phyloP scores from a whole-genome alignment of 192 early-diverging fungal genomes.

The Coemansia sp. region DNA sequence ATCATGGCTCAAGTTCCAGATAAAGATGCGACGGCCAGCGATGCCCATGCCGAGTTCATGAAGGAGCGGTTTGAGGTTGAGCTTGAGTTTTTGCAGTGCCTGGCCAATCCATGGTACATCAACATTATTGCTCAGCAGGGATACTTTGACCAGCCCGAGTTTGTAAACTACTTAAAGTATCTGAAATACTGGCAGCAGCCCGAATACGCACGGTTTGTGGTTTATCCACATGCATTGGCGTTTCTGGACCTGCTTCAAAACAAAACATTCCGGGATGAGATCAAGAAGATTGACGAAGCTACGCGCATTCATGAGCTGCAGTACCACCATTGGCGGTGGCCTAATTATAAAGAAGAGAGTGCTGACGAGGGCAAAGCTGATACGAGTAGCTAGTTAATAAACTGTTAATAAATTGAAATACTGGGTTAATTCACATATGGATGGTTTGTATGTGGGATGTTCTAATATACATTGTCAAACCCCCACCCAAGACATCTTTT shows the following conservation, averaged over 20 bases:
- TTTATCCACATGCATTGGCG: slow-evolving; percentile 85
- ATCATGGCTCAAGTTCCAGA: slow-evolving; percentile 15
- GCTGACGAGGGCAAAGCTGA: neutral
- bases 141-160: slow-evolving; percentile 80
- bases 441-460: no score
- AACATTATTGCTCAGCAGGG: slow-evolving; percentile 87
- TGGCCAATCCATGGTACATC: slow-evolving; percentile 93
- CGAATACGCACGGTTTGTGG: slow-evolving; percentile 87
- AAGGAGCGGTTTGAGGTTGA: slow-evolving; percentile 81
- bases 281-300: slow-evolving; percentile 70
- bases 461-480: no score
- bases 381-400: neutral
- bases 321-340: slow-evolving; percentile 48
- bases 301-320: slow-evolving; percentile 68
- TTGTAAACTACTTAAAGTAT: slow-evolving; percentile 89
- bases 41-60: slow-evolving; percentile 8
- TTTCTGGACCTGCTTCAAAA: slow-evolving; percentile 87
- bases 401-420: no score
- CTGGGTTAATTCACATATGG: no score
- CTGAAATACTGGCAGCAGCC: slow-evolving; percentile 87
- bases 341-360: slow-evolving; percentile 11
- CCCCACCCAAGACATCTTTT: no score
- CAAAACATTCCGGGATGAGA: slow-evolving; percentile 72
- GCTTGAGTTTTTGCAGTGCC: slow-evolving; percentile 93
- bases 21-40: neutral